A percentile compares a stretch with the other conserved stretches of the same genome.
phyloP scores from a whole-genome alignment of 768 basidiomycete species.

The Boletus tylopilopsis region DNA sequence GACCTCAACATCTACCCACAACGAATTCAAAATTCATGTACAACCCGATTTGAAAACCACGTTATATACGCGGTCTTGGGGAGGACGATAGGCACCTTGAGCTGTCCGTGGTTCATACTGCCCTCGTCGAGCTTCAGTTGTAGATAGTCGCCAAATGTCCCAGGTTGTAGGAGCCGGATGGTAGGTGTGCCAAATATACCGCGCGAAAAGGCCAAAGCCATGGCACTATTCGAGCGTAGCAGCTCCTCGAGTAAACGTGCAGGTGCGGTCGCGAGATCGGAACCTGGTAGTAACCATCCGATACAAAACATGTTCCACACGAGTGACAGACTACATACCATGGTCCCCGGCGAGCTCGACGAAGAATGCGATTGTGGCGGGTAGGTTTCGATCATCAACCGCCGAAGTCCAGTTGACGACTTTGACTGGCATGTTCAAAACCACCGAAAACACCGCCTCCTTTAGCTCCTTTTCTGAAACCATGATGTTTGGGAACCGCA shows the following conservation, averaged over 20 bases:
- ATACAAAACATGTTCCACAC: no score
- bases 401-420: conserved; percentile 11
- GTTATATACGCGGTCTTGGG: not conserved
- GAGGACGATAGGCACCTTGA: conserved; percentile 9
- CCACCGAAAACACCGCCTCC: not conserved
- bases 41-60: conserved; percentile 15
- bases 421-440: not conserved
- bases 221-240: not conserved
- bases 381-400: not conserved
- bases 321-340: no score
- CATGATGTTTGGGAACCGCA: conserved; percentile 9
- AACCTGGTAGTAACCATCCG: not conserved
- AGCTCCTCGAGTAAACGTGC: conserved; percentile 8
- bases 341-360: conserved; percentile 3
- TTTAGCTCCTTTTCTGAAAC: conserved; percentile 7
- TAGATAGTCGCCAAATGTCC: conserved; percentile 19
- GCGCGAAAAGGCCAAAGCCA: not conserved
- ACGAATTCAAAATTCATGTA: conserved; percentile 6
- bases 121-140: conserved; percentile 10
- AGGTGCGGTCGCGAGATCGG: not conserved
- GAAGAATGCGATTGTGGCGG: conserved; percentile 11
- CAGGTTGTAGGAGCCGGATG: conserved; percentile 15
- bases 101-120: not conserved
- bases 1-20: no score
- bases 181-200: conserved; percentile 10